These are phyloP conservation scores for Medicago arabica DNA, from an alignment of 306 rosid species.

Conservation along the genomic window DNA sequence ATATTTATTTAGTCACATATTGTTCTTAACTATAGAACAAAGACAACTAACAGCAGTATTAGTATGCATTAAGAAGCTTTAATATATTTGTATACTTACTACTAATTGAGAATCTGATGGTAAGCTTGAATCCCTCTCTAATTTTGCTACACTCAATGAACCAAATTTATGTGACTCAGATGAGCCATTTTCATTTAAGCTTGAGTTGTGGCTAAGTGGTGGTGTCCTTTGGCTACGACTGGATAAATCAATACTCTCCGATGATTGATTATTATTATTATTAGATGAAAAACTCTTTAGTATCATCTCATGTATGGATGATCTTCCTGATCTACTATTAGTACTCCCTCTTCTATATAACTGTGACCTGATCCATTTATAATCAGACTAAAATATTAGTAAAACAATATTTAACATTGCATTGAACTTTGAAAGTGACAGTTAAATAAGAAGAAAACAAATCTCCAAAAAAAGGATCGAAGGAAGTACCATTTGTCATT, in stretches of 20 bases:
- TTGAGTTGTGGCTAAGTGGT: conserved; percentile 44
- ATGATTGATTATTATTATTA: conserved; percentile 40
- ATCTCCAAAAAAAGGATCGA: too few relatives aligned
- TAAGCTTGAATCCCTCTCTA: conserved; percentile 44
- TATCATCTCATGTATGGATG: conserved; percentile 20
- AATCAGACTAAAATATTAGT: conserved; percentile 35
- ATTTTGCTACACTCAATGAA: conserved; percentile 48
- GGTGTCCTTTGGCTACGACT: conserved; percentile 42
- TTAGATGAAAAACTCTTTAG: conserved; percentile 39
- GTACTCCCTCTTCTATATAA: conserved; percentile 44
- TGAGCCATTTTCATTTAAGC: conserved; percentile 41
- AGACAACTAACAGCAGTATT: background rate
- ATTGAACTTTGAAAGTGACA: too few relatives aligned
- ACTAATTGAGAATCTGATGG: conserved; percentile 44
- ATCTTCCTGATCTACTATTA: conserved; percentile 51
- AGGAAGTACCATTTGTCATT: conserved; percentile 49
- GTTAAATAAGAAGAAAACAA: too few relatives aligned
- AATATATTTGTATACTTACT: conserved; percentile 47
- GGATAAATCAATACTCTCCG: conserved; percentile 49
- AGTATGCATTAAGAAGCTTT: background rate
- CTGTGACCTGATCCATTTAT: conserved; percentile 43
- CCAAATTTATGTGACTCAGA: conserved; percentile 45
- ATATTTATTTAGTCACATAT: background rate
- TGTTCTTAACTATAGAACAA: background rate
- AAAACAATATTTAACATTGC: too few relatives aligned